Conservation (phyloP, 805 yeast genomes). For the Ogataea nakhonphanomensis region DNA sequence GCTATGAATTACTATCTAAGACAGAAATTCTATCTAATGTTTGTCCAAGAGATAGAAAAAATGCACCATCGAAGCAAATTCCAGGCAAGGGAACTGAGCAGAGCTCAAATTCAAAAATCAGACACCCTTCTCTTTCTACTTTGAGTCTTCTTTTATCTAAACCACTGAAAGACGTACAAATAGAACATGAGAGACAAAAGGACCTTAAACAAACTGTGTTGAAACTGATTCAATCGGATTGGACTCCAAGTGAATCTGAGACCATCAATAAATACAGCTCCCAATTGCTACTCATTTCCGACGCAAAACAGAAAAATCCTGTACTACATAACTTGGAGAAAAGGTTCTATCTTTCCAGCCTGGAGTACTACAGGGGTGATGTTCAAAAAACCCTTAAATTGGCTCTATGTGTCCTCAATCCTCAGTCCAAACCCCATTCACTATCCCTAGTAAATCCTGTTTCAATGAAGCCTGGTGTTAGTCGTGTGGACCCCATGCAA, state of each 20-base stretch:
- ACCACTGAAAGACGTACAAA: background rate
- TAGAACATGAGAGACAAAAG: background rate
- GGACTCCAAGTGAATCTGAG: slow-evolving; percentile 4
- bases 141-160: background rate
- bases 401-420: background rate
- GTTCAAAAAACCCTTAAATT: slow-evolving; percentile 1
- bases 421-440: background rate
- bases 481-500: background rate
- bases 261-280: background rate
- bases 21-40: background rate
- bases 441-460: background rate
- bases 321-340: slow-evolving; percentile 1
- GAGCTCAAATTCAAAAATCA: too few relatives aligned
- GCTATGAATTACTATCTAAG: slow-evolving; percentile 16
- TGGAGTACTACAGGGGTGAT: slow-evolving; percentile 6
- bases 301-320: slow-evolving; percentile 2
- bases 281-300: background rate
- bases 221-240: slow-evolving; percentile 1
- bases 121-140: background rate
- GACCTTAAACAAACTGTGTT: background rate
- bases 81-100: too few relatives aligned
- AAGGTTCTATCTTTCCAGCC: slow-evolving; percentile 1
- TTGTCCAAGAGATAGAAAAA: background rate
- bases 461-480: background rate
- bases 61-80: background rate